Conservation (phyloP, 2,329 filamentous ascomycete genomes). For the Aspergillus novoparasiticus region DNA sequence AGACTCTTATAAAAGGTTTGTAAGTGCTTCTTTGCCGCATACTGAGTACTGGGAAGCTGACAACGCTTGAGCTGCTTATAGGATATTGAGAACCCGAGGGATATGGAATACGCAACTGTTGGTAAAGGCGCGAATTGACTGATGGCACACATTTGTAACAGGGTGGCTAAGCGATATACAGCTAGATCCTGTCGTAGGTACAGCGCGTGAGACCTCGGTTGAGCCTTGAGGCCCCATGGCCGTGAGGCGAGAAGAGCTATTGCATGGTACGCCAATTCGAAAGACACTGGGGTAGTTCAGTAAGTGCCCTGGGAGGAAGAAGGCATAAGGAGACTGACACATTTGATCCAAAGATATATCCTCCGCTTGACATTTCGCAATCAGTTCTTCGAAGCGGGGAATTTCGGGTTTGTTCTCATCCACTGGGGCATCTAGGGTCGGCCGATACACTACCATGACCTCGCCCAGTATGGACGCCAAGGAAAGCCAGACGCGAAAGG, state of each 20-base stretch:
- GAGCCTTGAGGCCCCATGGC: constrained; percentile 16
- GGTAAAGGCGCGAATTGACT: constrained; percentile 14
- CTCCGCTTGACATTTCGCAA: constrained; percentile 2
- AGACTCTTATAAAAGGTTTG: constrained; percentile 16
- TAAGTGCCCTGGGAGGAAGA: not conserved
- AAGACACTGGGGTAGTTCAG: constrained; percentile 2
- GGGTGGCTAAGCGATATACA: constrained; percentile 7
- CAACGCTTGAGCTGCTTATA: constrained; percentile 20
- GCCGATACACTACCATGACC: constrained; percentile 17
- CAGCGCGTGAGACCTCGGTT: constrained; percentile 6
- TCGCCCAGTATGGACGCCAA: constrained; percentile 13
- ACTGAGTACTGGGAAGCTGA: constrained; percentile 14
- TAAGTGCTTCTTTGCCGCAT: constrained; percentile 12
- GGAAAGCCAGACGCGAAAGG: constrained; percentile 19
- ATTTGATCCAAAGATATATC: not conserved
- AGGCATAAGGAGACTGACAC: constrained; percentile 1
- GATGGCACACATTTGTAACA: constrained; percentile 9
- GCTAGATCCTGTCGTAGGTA: constrained; percentile 14
- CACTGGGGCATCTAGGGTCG: constrained; percentile 8
- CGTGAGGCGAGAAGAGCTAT: constrained; percentile 18
- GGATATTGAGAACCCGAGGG: constrained; percentile 18
- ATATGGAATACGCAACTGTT: constrained; percentile 19
- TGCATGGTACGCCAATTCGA: constrained; percentile 19
- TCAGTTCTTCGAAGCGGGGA: constrained; percentile 14
- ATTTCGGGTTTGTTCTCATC: constrained; percentile 14